These are phyloP conservation scores for Pseudozyma hubeiensis DNA, from an alignment of 1,284 basidiomycete species.

Conservation along the genomic window DNA sequence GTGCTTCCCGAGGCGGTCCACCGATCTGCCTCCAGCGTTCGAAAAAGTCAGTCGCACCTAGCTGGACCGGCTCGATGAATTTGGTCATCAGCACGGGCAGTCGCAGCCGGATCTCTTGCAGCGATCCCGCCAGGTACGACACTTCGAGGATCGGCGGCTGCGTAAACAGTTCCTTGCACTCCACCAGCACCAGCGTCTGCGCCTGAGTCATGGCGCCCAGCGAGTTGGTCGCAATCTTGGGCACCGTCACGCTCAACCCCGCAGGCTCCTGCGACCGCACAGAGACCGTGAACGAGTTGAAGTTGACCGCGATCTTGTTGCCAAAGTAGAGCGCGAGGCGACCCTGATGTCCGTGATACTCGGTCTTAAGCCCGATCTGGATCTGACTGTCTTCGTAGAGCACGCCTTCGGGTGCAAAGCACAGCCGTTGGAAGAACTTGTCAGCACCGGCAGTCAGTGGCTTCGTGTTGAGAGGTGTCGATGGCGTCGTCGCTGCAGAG, in stretches of 20 bases:
- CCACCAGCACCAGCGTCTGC: slow-evolving; percentile 91
- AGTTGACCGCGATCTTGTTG: slow-evolving; percentile 88
- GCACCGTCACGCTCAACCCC: slow-evolving; percentile 82
- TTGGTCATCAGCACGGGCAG: slow-evolving; percentile 89
- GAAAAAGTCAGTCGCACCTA: slow-evolving; percentile 88
- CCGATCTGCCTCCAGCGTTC: slow-evolving; percentile 98
- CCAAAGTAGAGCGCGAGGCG: slow-evolving; percentile 93
- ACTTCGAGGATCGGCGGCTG: slow-evolving; percentile 84
- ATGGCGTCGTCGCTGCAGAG: slow-evolving; percentile 32
- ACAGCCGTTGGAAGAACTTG: slow-evolving; percentile 85
- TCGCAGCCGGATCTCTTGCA: slow-evolving; percentile 84
- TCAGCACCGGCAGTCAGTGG: slow-evolving; percentile 69
- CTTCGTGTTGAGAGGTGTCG: slow-evolving; percentile 22
- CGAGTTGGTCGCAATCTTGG: slow-evolving; percentile 84
- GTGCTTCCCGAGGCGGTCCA: slow-evolving; percentile 87
- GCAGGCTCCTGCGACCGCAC: slow-evolving; percentile 77
- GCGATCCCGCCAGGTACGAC: slow-evolving; percentile 90
- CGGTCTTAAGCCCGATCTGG: slow-evolving; percentile 94
- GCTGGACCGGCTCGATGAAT: slow-evolving; percentile 91
- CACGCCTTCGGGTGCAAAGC: slow-evolving; percentile 84
- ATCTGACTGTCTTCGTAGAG: slow-evolving; percentile 95
- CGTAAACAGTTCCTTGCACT: slow-evolving; percentile 89
- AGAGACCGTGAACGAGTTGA: slow-evolving; percentile 88
- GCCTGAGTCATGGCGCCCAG: slow-evolving; percentile 86
- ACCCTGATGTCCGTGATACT: slow-evolving; percentile 91